Percentiles rank a stretch among this genome's conserved stretches.
phyloP scores from a whole-genome alignment of 2,329 filamentous ascomycete species.

The Mariannaea elegans region DNA sequence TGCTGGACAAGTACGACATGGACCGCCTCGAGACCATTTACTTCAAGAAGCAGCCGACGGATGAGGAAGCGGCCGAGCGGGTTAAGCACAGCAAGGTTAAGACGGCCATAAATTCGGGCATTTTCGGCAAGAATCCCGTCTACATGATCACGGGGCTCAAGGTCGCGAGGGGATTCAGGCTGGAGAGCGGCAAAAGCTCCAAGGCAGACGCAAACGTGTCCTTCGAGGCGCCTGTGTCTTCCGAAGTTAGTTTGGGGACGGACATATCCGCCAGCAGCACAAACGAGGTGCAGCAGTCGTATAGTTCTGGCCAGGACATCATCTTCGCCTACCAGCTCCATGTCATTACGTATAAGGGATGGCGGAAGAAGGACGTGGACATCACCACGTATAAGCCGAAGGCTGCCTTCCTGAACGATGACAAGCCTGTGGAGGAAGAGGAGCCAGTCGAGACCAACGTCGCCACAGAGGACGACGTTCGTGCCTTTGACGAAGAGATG shows the following conservation, averaged over 20 bases:
- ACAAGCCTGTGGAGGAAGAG: background rate
- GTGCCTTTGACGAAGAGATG: background rate
- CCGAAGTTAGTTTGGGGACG: background rate
- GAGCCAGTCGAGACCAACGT: background rate
- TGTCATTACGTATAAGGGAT: background rate
- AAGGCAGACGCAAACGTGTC: background rate
- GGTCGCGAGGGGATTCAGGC: background rate
- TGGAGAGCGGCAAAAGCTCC: background rate
- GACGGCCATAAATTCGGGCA: background rate
- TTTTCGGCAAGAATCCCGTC: background rate
- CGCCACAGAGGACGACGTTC: background rate
- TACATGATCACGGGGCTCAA: conserved; percentile 2
- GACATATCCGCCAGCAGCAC: background rate
- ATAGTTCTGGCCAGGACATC: background rate
- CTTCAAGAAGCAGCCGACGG: background rate
- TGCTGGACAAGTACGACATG: background rate
- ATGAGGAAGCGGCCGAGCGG: background rate
- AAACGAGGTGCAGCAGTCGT: background rate
- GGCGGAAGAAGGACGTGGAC: background rate
- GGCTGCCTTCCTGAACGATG: background rate
- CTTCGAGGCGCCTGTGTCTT: background rate
- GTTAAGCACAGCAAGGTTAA: background rate
- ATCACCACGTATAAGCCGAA: background rate
- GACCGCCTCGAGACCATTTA: background rate
- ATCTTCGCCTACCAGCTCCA: conserved; percentile 7